Conservation (phyloP, 2,329 filamentous ascomycete species). For the Alternaria conjuncta region DNA sequence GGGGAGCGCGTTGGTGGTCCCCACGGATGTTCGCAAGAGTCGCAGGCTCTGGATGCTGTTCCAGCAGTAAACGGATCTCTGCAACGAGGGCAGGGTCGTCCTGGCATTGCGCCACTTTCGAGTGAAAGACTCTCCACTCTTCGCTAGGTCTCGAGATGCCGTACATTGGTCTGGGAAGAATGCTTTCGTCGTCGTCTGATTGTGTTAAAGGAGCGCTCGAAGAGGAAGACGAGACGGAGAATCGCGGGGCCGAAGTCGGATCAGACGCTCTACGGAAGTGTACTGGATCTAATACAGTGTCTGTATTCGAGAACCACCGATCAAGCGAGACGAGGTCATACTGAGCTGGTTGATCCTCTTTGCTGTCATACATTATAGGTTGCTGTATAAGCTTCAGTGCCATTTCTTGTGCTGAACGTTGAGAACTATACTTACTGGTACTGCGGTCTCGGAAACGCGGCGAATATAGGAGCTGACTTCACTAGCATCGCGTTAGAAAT, state of each 20-base stretch:
- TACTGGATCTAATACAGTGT: slow-evolving; percentile 12
- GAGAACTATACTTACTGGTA: no score
- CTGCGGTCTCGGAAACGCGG: background rate
- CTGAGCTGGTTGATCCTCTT: background rate
- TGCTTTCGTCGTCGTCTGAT: slow-evolving; percentile 9
- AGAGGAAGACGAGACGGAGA: slow-evolving; percentile 8
- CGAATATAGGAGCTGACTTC: background rate
- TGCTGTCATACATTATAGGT: background rate
- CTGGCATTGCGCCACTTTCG: slow-evolving; percentile 10
- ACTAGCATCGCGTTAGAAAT: background rate
- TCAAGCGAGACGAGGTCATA: background rate
- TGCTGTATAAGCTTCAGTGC: background rate
- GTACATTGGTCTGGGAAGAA: background rate
- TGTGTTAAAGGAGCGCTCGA: background rate
- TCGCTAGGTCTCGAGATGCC: background rate
- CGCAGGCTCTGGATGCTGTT: slow-evolving; percentile 10
- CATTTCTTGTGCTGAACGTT: no score
- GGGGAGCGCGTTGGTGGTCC: slow-evolving; percentile 16
- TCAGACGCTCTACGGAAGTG: background rate
- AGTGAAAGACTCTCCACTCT: slow-evolving; percentile 23
- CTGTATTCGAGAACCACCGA: slow-evolving; percentile 12
- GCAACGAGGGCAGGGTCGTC: background rate
- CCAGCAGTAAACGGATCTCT: slow-evolving; percentile 5
- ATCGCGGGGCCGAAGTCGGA: slow-evolving; percentile 4
- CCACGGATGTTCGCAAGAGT: slow-evolving; percentile 17